These are phyloP conservation scores for Tylopilus sp. DNA, from an alignment of 768 basidiomycete genomes.

Conservation along the genomic window DNA sequence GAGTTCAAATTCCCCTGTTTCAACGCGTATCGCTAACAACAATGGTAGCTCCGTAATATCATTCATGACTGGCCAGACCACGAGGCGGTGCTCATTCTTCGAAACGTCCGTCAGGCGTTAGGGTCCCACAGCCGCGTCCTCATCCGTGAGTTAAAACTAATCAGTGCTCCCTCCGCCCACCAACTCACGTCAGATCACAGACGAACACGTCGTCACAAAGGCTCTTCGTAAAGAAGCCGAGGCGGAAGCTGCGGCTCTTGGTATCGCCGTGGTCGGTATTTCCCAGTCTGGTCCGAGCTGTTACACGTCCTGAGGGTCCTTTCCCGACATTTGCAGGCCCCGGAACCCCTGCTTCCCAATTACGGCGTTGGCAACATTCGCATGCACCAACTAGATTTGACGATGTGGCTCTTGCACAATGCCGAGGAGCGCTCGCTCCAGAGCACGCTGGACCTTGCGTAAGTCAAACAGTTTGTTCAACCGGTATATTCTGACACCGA, in stretches of 20 bases:
- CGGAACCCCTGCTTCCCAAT: conserved; percentile 32
- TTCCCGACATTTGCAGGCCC: conserved; percentile 22
- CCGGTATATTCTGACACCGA: conserved; percentile 3
- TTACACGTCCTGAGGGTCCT: neutral
- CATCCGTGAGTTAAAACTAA: conserved; percentile 24
- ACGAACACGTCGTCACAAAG: conserved; percentile 21
- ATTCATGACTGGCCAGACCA: conserved; percentile 35
- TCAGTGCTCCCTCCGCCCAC: neutral
- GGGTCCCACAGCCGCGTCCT: conserved; percentile 29
- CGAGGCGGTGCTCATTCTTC: conserved; percentile 24
- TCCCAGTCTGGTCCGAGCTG: neutral
- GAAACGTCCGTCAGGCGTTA: conserved; percentile 30
- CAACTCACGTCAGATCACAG: conserved; percentile 7
- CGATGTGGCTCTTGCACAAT: conserved; percentile 31
- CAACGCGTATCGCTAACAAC: neutral
- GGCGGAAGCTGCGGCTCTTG: conserved; percentile 11
- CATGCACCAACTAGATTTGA: conserved; percentile 30
- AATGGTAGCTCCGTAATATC: conserved; percentile 19
- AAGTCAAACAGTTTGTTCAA: neutral
- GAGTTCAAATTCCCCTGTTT: conserved; percentile 1
- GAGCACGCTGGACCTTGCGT: conserved; percentile 30
- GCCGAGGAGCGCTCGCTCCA: conserved; percentile 33
- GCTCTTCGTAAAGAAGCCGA: conserved; percentile 14
- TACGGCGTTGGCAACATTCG: conserved; percentile 31
- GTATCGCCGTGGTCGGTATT: conserved; percentile 15